Base-by-base conservation (phyloP, 1,284 basidiomycete species). In the Malassezia cuniculi region DNA sequence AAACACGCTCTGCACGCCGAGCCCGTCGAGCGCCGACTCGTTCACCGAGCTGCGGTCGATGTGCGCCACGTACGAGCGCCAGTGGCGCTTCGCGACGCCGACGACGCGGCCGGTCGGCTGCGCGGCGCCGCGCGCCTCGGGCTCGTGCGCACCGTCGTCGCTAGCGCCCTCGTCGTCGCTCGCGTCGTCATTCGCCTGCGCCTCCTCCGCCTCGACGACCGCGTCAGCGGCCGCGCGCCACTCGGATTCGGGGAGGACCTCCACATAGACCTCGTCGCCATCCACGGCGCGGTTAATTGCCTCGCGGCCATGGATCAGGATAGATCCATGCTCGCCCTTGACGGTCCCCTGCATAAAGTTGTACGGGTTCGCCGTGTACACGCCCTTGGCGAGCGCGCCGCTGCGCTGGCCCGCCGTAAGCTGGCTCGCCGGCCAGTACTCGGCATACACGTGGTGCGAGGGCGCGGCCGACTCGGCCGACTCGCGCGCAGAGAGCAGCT, bases 261-360 rank as follows among this genome's bases (percentile, higher is more conserved):
- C 80, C 1, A 99, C 79, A 0, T 81, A 85, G 0, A 97, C 87
- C 12, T 93, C 70, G 60, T 99, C 93, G 1, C 93, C 89, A 40
- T 94, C 78, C 3, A 95, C 82, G 0, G 87, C 79, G 18, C 93
- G 78, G 66, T 99, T 99, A 83, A 95, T 94, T 42, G 85, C 78
- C 68, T 90, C 80, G 19, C 87, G 74, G 0, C 90, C 89, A 15
- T 85, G 75, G 2, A 99, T 73, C 6, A 97, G 72, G 8, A 97
- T 74, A 12, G 73, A 71, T 51, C 83, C 81, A 0, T 74, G 75
- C 1, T 78, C 75, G 0, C 81, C 79, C 4, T 76, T 74, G 12
- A 95, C 87, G 31, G 75, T 82, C 2, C 85, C 90, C 79, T 85
- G 44, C 28, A 95, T 74, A 60, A 90, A 97, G 68, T 97, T 97